phyloP scores from a whole-genome alignment of 805 yeast species.

The Kazachstania psychrophila region DNA sequence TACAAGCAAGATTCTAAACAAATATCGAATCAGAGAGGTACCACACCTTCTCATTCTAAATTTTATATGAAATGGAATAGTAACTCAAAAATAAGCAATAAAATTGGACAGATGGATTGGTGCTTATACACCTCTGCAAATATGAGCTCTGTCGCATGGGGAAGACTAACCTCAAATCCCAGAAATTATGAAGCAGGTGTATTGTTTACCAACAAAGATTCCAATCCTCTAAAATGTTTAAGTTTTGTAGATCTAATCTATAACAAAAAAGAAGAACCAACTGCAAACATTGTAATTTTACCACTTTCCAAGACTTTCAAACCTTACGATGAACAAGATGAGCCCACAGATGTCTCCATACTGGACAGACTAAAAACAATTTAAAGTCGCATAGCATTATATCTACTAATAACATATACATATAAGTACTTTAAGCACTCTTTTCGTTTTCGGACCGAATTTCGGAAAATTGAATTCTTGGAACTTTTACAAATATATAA shows the following conservation, averaged over 20 bases:
- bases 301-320: constrained; percentile 19
- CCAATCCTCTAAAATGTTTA: constrained; percentile 8
- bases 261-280: neutral
- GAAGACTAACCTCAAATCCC: constrained; percentile 33
- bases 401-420: too few relatives aligned
- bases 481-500: too few relatives aligned
- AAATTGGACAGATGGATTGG: constrained; percentile 48
- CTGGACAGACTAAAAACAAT: too few relatives aligned
- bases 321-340: constrained; percentile 12
- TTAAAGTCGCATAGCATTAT: too few relatives aligned
- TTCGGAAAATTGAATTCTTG: too few relatives aligned
- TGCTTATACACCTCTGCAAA: constrained; percentile 66
- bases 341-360: constrained; percentile 7
- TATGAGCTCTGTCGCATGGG: constrained; percentile 77
- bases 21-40: constrained; percentile 2
- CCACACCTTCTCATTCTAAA: constrained; percentile 56
- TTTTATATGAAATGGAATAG: constrained; percentile 50
- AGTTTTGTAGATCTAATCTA: constrained; percentile 19
- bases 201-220: constrained; percentile 31
- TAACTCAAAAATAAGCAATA: too few relatives aligned
- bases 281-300: constrained; percentile 10
- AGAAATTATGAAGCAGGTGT: constrained; percentile 50
- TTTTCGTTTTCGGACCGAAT: too few relatives aligned
- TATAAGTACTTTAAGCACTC: too few relatives aligned
- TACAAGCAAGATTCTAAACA: constrained; percentile 16